Evolutionary conservation across 2,329 filamentous ascomycete genomes (phyloP), one percentile per base, ranked within the genome.

Genomic region (Pezicula rhizophila): DNA sequence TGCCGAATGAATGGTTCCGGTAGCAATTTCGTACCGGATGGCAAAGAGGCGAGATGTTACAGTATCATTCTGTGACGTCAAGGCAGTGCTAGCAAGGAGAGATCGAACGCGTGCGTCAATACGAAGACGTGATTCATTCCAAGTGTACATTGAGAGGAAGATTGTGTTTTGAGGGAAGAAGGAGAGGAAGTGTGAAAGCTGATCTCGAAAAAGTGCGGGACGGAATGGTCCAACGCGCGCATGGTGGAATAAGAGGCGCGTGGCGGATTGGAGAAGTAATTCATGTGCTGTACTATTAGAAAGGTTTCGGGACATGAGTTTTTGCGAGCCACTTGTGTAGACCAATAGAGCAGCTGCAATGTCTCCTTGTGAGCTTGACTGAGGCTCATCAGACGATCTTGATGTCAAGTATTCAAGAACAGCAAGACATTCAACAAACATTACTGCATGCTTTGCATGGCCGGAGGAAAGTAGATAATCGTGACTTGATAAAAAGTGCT

Each of bases 51-150:
- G 78, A 1, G 70, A 68, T 0, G 73, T 68, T n/a, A 82, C 56
- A 2, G 63, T 67, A 18, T 67, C 62, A 18, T 59, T 55, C 15
- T 53, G 58, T 35, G 60, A 55, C 7, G 61, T 60, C 6, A 70
- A 57, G 2, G 69, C 57, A 7, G 59, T 64, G 23, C 69, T 64
- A 17, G 75, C 67, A 10, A 91, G 70, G 8, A 87, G 68, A 5
- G 77, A 73, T n/a, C 87, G 81, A 17, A 95, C 79, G 15, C 88
- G 85, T 57, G 95, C 87, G 52, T 89, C 79, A 47, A 93, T 76
- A 20, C 84, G 78, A 39, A 89, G 79, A 7, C 84, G 79, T 2
- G 80, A 74, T 62, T 92, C 84, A 53, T 87, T 83, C 73, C 84
- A 87, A n/a, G 82, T 77, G 54, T 85, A 85, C 0, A 93, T 69